Evolutionary conservation across 257 asterid genomes (phyloP).

Genomic region (Nicotiana noctiflora): DNA sequence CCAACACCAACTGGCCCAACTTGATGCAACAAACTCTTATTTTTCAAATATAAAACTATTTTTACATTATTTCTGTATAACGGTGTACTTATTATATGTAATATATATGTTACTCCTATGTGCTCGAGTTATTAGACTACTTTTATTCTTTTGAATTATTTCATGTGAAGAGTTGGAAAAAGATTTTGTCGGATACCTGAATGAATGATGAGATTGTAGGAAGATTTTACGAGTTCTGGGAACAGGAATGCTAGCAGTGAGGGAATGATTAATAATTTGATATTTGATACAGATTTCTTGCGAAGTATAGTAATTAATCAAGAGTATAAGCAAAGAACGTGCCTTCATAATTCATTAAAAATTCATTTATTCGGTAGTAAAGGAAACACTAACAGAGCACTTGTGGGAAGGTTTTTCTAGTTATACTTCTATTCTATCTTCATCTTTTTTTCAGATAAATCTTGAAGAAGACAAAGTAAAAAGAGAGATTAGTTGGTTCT

Average conservation of each 20-base stretch:
- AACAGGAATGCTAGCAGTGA: neutral
- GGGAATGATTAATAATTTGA: neutral
- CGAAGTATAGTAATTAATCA: neutral
- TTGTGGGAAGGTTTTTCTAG: neutral
- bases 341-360: neutral
- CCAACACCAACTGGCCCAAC: constrained; percentile 15
- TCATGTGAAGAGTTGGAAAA: neutral
- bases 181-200: neutral
- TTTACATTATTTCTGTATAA: neutral
- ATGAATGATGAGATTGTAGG: neutral
- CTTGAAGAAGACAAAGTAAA: too few species aligned
- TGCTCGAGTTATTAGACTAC: neutral
- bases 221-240: neutral
- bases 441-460: too few species aligned
- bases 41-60: neutral
- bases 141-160: neutral
- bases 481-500: too few species aligned
- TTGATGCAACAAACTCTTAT: neutral
- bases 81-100: too few species aligned
- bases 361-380: neutral
- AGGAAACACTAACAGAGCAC: neutral
- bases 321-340: neutral
- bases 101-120: neutral
- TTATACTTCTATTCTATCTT: neutral
- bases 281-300: neutral